Evolutionary conservation across 2,329 filamentous ascomycete species (phyloP), one percentile per base, ranked within the genome.

Genomic region (Neonectria neomacrospora): DNA sequence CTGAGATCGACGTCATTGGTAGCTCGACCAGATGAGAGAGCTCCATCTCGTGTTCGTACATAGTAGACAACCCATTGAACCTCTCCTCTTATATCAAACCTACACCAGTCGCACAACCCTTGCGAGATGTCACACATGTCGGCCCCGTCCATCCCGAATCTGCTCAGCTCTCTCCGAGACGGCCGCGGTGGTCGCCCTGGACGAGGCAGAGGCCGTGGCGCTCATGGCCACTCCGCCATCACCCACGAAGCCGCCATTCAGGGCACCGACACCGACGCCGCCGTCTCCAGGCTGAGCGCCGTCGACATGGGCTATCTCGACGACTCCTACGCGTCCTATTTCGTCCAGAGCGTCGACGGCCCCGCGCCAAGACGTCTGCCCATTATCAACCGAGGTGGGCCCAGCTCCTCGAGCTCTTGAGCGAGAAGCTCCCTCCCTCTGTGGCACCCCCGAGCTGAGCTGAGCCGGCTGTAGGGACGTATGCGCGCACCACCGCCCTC

Each of bases 211-310:
- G 73, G 72, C 2, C 64, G 75, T 65, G 77, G 73, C 56, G 71
- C 76, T 12, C 72, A 74, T n/a, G 63, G 71, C 67, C 70, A 67
- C 55, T 59, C 72, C 22, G 68, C 74, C n/a, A 68, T 74, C 44
- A 79, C 80, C 50, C 89, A 90, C 70, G 94, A 98, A 78, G 83
- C 85, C 63, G 86, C 91, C 42, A 90, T 99, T 61, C 95, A 97
- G 78, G 89, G 90, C 67, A 99, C 96, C 3, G 96, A 99, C 79
- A 90, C 90, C 64, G 96, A 99, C 81, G 96, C 96, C 26, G 93
- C 93, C 63, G 88, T 93, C 44, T 97, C 94, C 30, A 88, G 96
- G 37, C 82, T 97, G 78, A 98, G 94, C 76, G 95, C 95, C 12
- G 93, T 98, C 16, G 87, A 91, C 60, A 76, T 93, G 54, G 94